Base-by-base conservation (phyloP, 441 rosid species). In the Eugenia klotzschiana region DNA sequence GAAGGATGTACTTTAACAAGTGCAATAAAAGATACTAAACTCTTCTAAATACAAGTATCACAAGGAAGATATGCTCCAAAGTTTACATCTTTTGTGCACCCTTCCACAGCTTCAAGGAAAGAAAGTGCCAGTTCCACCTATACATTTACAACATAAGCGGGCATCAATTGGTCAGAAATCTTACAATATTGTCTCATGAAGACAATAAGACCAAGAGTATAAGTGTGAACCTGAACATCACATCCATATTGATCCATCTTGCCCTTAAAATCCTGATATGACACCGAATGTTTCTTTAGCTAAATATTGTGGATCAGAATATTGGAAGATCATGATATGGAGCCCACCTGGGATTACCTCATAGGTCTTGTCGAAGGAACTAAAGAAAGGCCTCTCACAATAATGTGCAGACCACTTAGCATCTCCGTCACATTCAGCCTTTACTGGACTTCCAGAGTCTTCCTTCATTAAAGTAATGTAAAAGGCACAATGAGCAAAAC, bases 91-190 rank as follows among this genome's bases (percentile, higher is more conserved):
- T 93, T 94, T 84, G 92, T 91, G 89, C 98, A 95, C 83, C 98
- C 98, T 86, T 87, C 88, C 52, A 92, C 93, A 88, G 98, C 96
- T 91, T 96, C 96, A 41, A 91, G 87, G 87, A 96, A 91, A 89
- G 97, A 93, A 79, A 96, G 97, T 50, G 80, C 73, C 82, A 93
- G 84, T 84, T 94, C 95, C 88, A 85, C 91, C 99, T 96, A 60
- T 53, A 79, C 57, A 82, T 46, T 81, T 86, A 51, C 79, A 52
- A 87, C 82, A 79, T 51, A 11, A 22, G 84, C 6, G 51, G 79
- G 81, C 72, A 80, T 82, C 84, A 83, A 87, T 72, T 83, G 87
- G 83, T 88, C 79, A 64, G 37, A 82, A 80, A 82, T 79, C 51
- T 16, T 80, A 46, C 53, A 58, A 83, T 85, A 26, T 57, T 25